These are phyloP conservation scores for Chernovozyma sophiae-reginae DNA, from an alignment of 1,139 yeast species.

Conservation along the genomic window DNA sequence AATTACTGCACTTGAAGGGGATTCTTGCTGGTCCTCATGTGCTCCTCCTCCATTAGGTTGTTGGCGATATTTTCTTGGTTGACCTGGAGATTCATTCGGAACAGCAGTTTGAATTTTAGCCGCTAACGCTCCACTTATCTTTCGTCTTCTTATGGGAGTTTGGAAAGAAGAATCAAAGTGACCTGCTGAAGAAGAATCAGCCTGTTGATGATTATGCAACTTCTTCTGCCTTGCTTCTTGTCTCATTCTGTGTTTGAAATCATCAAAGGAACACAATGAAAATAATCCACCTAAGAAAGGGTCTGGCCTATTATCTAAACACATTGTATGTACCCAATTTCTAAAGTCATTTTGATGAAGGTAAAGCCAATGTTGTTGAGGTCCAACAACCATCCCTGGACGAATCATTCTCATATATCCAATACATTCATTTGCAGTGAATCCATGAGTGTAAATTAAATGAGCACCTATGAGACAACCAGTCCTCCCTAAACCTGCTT, in stretches of 20 bases:
- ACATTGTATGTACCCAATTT: conserved; percentile 94
- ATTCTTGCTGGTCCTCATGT: conserved; percentile 4
- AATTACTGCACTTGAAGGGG: not conserved
- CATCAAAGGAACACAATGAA: conserved; percentile 62
- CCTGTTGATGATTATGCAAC: conserved; percentile 29
- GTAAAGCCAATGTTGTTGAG: conserved; percentile 98
- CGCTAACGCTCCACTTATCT: conserved; percentile 66
- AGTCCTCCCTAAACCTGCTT: conserved; percentile 96
- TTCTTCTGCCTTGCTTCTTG: conserved; percentile 43
- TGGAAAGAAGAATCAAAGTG: conserved; percentile 47
- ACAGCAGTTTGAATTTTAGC: conserved; percentile 70
- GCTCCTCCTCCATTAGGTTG: conserved; percentile 11
- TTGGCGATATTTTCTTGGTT: conserved; percentile 73
- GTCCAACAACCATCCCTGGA: conserved; percentile 99
- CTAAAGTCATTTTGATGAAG: conserved; percentile 93
- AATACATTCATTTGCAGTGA: conserved; percentile 94
- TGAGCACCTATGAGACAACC: conserved; percentile 98
- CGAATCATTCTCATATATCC: conserved; percentile 94
- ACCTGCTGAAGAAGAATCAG: conserved; percentile 23
- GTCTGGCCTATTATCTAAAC: conserved; percentile 67
- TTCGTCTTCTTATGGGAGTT: conserved; percentile 73
- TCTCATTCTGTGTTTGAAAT: conserved; percentile 45
- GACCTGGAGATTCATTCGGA: conserved; percentile 93
- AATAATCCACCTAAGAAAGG: conserved; percentile 72
- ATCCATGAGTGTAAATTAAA: conserved; percentile 90